phyloP scores from a whole-genome alignment of 306 rosid species.

The Cicer bijugum region DNA sequence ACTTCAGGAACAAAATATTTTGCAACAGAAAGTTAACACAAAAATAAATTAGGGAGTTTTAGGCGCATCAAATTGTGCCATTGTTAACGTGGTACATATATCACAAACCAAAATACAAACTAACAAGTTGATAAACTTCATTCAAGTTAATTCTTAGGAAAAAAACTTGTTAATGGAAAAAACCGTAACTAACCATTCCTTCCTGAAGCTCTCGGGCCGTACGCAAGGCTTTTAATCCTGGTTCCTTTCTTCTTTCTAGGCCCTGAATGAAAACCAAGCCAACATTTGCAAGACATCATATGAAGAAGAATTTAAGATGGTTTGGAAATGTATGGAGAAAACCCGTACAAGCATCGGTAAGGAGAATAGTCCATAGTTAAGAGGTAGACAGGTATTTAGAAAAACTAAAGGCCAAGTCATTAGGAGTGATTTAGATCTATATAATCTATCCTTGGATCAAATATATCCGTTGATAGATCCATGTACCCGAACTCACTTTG shows the following conservation, averaged over 20 bases:
- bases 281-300: slow-evolving; percentile 33
- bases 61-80: slow-evolving; percentile 21
- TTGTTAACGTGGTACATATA: slow-evolving; percentile 17
- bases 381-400: background rate
- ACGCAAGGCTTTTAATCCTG: slow-evolving; percentile 81
- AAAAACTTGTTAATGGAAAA: slow-evolving; percentile 21
- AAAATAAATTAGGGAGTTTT: slow-evolving; percentile 11
- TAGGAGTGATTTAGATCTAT: background rate
- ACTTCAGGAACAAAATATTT: slow-evolving; percentile 6
- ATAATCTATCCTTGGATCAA: background rate
- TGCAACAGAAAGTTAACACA: slow-evolving; percentile 23
- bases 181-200: slow-evolving; percentile 76
- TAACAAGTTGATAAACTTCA: slow-evolving; percentile 4
- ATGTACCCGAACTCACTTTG: background rate
- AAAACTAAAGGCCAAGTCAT: background rate
- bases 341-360: background rate
- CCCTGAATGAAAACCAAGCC: slow-evolving; percentile 62
- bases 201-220: slow-evolving; percentile 64
- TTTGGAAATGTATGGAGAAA: slow-evolving; percentile 4
- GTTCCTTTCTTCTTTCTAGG: slow-evolving; percentile 68
- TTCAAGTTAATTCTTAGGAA: background rate
- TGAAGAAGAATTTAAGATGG: slow-evolving; percentile 1
- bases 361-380: background rate
- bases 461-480: background rate
- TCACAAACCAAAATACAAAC: slow-evolving; percentile 24